A percentile compares a stretch with the other conserved stretches of the same genome.
Evolutionary conservation across 495 filamentous ascomycete species (phyloP).

Genomic region (Daldinia decipiens): DNA sequence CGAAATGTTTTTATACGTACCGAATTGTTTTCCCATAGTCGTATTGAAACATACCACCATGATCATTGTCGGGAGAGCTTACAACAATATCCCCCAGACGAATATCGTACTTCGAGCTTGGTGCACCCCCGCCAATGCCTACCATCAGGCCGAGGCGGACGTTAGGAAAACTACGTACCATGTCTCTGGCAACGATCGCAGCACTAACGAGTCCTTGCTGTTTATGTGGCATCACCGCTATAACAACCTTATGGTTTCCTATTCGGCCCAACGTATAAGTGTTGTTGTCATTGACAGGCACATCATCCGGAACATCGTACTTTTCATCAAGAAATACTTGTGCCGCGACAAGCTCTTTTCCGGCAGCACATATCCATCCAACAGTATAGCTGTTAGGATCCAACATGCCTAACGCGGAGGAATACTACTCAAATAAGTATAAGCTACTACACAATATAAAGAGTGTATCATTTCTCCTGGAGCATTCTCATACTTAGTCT

Average conservation of each 20-base stretch:
- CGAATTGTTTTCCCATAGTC: neutral
- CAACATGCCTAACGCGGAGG: neutral
- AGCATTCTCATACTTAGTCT: no score
- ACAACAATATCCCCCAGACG: neutral
- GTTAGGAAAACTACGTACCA: conserved; percentile 56
- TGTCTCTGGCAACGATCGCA: conserved; percentile 51
- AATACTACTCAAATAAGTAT: no score
- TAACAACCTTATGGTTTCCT: conserved; percentile 55
- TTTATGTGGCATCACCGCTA: conserved; percentile 52
- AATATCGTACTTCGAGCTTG: neutral
- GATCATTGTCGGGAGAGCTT: neutral
- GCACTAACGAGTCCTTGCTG: conserved; percentile 54
- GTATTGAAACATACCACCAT: neutral
- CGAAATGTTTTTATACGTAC: no score
- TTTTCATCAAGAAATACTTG: conserved; percentile 49
- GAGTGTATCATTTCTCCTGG: no score
- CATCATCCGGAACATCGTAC: conserved; percentile 39
- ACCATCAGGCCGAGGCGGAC: conserved; percentile 52
- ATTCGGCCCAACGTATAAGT: conserved; percentile 51
- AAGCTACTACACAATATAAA: no score
- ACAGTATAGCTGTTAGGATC: neutral
- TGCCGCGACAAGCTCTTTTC: conserved; percentile 43
- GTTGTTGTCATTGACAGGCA: conserved; percentile 47
- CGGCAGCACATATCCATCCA: neutral
- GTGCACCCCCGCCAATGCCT: conserved; percentile 51